Base-by-base conservation (phyloP, 1,284 basidiomycete species). In the Trichosporon asahii region DNA sequence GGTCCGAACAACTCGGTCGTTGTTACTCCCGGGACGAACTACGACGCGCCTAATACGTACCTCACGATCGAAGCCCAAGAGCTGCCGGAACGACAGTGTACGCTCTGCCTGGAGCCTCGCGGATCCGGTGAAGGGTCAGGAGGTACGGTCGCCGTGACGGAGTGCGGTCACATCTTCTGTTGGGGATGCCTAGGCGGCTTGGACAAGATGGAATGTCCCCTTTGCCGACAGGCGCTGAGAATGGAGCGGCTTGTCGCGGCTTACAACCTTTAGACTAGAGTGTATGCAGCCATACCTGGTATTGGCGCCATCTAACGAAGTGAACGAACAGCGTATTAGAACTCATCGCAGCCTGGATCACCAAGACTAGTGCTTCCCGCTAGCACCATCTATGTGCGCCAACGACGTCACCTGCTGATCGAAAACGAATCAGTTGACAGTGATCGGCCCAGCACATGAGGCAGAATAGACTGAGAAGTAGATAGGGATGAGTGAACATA, bases 141-240 rank as follows among this genome's bases (percentile, higher is more conserved):
- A 4, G 82, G 82, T 8, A 83, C 90, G 67, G 77, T 78, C 3
- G 91, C 91, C 75, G 90, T 92, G 29, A 97, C 95, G 0, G 94
- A 96, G 79, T 97, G 95, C 76, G 95, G 95, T 0, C 95, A 97
- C 84, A 82, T 96, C 61, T 97, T 96, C 83, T 95, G 94, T 79
- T 98, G 95, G 95, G 89, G 86, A 72, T 98, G 95, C 80, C 92
- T 97, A 89, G 91, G 64, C 92, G 95, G 95, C 89, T 89, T 91
- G 77, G 94, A 97, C 82, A 97, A 95, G 35, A 67, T 69, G 73
- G 25, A 95, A 83, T 95, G 93, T 80, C 93, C 93, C 4, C 84
- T 95, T 18, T 95, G 93, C 80, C 86, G 93, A 74, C 94, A 95
- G 80, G 87, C 88, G 11, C 82, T 95, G 70, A 88, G 88, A 79